Conservation (phyloP, 2,329 filamentous ascomycete species). For the Aspergillus niger region DNA sequence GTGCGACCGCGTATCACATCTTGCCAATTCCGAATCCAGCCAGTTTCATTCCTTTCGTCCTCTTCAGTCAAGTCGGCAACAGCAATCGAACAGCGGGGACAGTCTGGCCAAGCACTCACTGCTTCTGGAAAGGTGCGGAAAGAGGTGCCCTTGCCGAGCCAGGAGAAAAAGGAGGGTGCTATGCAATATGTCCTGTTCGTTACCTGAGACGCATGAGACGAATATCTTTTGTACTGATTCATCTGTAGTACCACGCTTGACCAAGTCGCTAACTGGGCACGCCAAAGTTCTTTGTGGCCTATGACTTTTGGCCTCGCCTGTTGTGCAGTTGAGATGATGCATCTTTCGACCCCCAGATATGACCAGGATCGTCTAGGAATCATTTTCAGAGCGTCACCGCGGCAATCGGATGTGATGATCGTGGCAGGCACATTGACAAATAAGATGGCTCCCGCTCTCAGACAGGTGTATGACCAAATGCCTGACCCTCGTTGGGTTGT, state of each 20-base stretch:
- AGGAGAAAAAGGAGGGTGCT: constrained; percentile 53
- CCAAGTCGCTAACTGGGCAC: constrained; percentile 82
- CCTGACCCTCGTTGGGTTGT: constrained; percentile 88
- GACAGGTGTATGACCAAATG: constrained; percentile 96
- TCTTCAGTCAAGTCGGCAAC: constrained; percentile 48
- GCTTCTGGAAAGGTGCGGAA: constrained; percentile 48
- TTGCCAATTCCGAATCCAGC: constrained; percentile 37
- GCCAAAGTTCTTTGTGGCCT: constrained; percentile 85
- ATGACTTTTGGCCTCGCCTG: constrained; percentile 91
- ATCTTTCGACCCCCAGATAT: constrained; percentile 85
- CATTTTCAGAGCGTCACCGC: constrained; percentile 85
- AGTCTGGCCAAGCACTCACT: constrained; percentile 38
- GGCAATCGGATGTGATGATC: constrained; percentile 91
- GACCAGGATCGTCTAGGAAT: constrained; percentile 87
- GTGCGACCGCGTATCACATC: constrained; percentile 33
- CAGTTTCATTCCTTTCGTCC: constrained; percentile 44
- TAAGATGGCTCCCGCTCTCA: constrained; percentile 90
- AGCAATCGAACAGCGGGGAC: constrained; percentile 41
- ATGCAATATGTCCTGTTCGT: constrained; percentile 56
- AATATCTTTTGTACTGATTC: constrained; percentile 1
- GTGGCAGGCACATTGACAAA: constrained; percentile 91
- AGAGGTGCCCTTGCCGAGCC: constrained; percentile 52
- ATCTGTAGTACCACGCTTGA: constrained; percentile 55
- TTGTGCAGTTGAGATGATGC: constrained; percentile 94
- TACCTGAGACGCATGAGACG: not conserved